Evolutionary conservation across 371 early-diverging fungal species (phyloP).

Genomic region (Mucor indicus): DNA sequence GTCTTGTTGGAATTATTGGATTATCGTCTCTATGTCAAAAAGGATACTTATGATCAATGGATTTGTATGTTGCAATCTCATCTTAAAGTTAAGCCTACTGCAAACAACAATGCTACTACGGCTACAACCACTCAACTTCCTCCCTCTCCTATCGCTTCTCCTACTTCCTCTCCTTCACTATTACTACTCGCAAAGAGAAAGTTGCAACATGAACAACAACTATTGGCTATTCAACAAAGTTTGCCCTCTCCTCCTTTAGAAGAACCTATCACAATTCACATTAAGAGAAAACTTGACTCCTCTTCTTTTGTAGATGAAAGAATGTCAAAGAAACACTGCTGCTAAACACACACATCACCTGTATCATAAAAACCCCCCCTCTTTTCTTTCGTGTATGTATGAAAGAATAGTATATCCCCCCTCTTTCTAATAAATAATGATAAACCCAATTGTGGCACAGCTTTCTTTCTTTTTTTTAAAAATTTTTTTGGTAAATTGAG

Average conservation of each 20-base stretch:
- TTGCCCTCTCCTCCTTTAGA: slow-evolving; percentile 24
- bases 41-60: slow-evolving; percentile 50
- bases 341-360: background rate
- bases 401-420: too few relatives aligned
- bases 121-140: background rate
- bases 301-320: slow-evolving; percentile 5
- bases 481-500: too few relatives aligned
- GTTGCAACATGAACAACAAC: slow-evolving; percentile 1
- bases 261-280: slow-evolving; percentile 2
- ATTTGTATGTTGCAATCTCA: slow-evolving; percentile 30
- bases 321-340: slow-evolving; percentile 2
- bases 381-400: background rate
- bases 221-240: slow-evolving; percentile 20
- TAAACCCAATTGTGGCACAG: too few relatives aligned
- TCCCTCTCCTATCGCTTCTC: background rate
- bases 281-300: background rate
- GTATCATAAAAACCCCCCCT: background rate
- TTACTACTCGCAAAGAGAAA: background rate
- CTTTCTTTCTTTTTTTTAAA: too few relatives aligned
- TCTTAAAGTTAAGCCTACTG: slow-evolving; percentile 15
- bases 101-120: background rate
- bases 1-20: slow-evolving; percentile 67
- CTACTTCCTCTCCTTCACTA: background rate
- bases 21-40: slow-evolving; percentile 67
- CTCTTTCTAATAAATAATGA: too few relatives aligned